Evolutionary conservation across 2,329 filamentous ascomycete species (phyloP).

Genomic region (Talaromyces albobiverticillius): DNA sequence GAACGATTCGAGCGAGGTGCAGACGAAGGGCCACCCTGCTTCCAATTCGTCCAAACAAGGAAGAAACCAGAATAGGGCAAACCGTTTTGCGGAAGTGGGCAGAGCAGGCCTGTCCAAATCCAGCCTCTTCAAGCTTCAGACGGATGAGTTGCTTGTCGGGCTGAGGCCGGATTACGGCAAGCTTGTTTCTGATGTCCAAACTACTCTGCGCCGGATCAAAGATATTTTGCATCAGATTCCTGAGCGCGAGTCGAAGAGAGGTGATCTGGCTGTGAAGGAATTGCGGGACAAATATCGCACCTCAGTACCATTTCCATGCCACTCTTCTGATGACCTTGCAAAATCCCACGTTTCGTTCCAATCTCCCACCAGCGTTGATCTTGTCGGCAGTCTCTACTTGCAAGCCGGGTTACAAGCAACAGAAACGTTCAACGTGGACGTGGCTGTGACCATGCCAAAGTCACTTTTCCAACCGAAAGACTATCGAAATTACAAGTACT

Average conservation of each 20-base stretch:
- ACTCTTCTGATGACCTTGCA: constrained; percentile 69
- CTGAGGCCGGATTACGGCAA: constrained; percentile 59
- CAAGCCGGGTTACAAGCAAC: constrained; percentile 66
- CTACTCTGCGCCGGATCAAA: constrained; percentile 55
- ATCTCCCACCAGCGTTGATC: constrained; percentile 75
- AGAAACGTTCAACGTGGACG: constrained; percentile 63
- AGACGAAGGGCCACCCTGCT: neutral
- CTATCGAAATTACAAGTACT: constrained; percentile 87
- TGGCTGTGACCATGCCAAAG: constrained; percentile 81
- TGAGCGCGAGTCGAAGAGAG: constrained; percentile 46
- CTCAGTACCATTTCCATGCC: constrained; percentile 79
- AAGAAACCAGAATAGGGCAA: neutral
- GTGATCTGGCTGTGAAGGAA: constrained; percentile 66
- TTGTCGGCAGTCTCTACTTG: constrained; percentile 81
- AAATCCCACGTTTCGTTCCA: constrained; percentile 79
- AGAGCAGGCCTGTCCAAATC: constrained; percentile 59
- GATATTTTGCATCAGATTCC: constrained; percentile 56
- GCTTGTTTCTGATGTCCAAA: constrained; percentile 53
- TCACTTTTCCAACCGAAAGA: constrained; percentile 89
- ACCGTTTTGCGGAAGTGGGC: constrained; percentile 32
- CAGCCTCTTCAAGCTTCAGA: constrained; percentile 65
- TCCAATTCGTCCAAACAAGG: constrained; percentile 15
- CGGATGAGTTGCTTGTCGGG: constrained; percentile 61
- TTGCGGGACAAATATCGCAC: constrained; percentile 66
- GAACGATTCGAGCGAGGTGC: neutral